Conservation (phyloP, 202 grass and related monocot genomes). For the Elaeis oleifera region DNA sequence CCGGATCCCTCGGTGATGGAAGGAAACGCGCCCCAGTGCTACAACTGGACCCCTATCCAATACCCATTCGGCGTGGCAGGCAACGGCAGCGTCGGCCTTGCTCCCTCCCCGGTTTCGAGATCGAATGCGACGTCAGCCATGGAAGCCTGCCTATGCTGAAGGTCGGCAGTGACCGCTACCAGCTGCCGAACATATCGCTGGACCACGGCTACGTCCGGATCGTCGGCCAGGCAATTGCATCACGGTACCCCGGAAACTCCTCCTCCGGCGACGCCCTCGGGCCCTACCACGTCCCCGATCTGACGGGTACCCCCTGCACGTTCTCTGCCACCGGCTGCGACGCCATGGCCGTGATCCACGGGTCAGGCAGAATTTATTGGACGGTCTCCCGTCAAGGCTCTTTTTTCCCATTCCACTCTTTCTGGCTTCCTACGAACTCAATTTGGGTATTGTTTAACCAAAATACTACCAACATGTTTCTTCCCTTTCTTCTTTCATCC, state of each 20-base stretch:
- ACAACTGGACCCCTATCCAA: background rate
- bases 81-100: background rate
- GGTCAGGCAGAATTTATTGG: no score
- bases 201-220: conserved; percentile 10
- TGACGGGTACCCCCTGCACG: conserved; percentile 20
- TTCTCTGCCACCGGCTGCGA: conserved; percentile 43
- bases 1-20: background rate
- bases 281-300: no score
- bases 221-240: background rate
- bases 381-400: no score
- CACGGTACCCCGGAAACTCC: background rate
- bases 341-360: conserved; percentile 16
- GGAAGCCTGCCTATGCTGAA: background rate
- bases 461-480: no score
- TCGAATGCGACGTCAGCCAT: background rate
- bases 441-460: no score
- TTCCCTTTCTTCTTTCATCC: no score
- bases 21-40: background rate
- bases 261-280: no score
- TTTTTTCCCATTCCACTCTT: no score
- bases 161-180: background rate
- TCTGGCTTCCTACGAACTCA: no score
- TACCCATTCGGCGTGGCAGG: conserved; percentile 21
- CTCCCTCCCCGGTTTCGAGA: background rate
- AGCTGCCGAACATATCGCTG: conserved; percentile 5